Base-by-base conservation (phyloP, 1,284 basidiomycete genomes). In the Kwoniella shivajii region DNA sequence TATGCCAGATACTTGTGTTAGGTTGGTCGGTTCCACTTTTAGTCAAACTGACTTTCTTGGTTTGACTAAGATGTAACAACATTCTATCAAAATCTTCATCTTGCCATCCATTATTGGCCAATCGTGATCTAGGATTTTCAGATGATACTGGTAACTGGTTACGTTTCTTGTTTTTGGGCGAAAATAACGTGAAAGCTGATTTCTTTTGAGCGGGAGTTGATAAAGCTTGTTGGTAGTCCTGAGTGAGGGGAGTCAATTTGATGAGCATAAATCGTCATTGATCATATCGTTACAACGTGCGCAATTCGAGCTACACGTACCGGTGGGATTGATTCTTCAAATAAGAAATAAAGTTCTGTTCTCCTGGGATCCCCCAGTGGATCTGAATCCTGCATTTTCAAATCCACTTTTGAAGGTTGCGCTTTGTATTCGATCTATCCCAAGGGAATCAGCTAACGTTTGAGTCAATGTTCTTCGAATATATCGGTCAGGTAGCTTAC, bases 251-350 rank as follows among this genome's bases (percentile, higher is more conserved):
- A 37, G 6, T 6, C 29, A 20, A n/a, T 58, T 5, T 42, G 37
- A 30, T 31, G n/a, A n/a, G n/a, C n/a, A n/a, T n/a, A n/a, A n/a
- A n/a, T n/a, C n/a, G n/a, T n/a, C n/a, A n/a, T n/a, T n/a, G n/a
- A n/a, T n/a, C n/a, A n/a, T n/a, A n/a, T n/a, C n/a, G n/a, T n/a
- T n/a, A n/a, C n/a, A n/a, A n/a, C n/a, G n/a, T n/a, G n/a, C n/a
- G n/a, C n/a, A n/a, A n/a, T n/a, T n/a, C 24, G 37, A 11, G 22
- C 6, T 14, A 6, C 26, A 63, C 66, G 46, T 29, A 73, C 73
- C 24, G 56, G 20, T 5, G 90, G 91, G 4, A 94, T 88, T 56
- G 89, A 89, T 69, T 93, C 91, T 76, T 94, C 90, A 65, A 90
- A 92, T 6, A 94, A 80, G 51, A 92, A 83, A 42, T 89, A 82